Conservation (phyloP, 164 flowering plant genomes). For the Magnolia changhungtana region DNA sequence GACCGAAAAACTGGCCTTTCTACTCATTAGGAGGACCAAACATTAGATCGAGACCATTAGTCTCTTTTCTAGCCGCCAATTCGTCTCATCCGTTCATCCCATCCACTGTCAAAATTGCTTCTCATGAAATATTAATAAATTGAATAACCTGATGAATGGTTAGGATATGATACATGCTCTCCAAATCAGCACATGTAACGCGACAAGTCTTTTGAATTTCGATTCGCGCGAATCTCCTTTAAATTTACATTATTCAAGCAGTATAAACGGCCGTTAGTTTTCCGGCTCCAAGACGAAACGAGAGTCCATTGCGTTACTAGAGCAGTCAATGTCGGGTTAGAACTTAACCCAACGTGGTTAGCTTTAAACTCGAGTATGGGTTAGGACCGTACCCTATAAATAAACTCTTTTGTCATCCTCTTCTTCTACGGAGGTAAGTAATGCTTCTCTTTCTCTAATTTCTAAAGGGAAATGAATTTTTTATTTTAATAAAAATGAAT, state of each 20-base stretch:
- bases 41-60: no score
- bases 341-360: background rate
- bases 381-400: background rate
- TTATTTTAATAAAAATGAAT: background rate
- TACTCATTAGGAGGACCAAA: no score
- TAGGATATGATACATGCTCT: no score
- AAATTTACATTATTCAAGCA: background rate
- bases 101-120: no score
- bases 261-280: background rate
- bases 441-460: background rate
- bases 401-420: background rate
- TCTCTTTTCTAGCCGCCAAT: no score
- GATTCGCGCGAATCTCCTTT: no score
- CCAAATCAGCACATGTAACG: no score
- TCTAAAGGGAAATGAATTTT: background rate
- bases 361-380: background rate
- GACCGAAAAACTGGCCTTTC: no score
- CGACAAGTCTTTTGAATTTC: no score
- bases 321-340: conserved; percentile 5
- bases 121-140: no score
- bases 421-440: background rate
- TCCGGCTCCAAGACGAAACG: background rate
- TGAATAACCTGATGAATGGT: no score
- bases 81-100: no score
- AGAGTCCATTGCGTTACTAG: conserved; percentile 10